These are phyloP conservation scores for Dacryopinax spathularia DNA, from an alignment of 768 basidiomycete genomes.

Conservation along the genomic window DNA sequence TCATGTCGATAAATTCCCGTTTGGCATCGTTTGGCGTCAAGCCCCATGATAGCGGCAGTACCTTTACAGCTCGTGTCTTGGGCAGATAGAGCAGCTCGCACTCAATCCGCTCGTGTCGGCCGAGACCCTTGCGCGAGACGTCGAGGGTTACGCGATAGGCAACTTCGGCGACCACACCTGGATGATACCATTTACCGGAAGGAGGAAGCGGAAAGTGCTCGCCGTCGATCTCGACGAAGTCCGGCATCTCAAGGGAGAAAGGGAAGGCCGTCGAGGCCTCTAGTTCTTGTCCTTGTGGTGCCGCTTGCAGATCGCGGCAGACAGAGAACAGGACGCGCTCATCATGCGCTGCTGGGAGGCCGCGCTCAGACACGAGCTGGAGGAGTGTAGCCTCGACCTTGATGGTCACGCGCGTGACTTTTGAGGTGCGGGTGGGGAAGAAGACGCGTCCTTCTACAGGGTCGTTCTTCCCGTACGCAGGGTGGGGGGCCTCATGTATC, in stretches of 20 bases:
- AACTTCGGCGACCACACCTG: not conserved
- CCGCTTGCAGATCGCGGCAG: not conserved
- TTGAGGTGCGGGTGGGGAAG: not conserved
- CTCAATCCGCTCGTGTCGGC: not conserved
- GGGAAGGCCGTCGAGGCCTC: not conserved
- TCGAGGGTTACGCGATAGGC: not conserved
- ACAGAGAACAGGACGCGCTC: not conserved
- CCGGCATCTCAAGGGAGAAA: not conserved
- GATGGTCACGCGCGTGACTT: not conserved
- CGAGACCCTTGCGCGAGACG: not conserved
- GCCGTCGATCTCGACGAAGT: not conserved
- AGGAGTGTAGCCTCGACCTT: not conserved
- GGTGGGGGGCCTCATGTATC: not conserved
- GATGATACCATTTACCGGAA: not conserved
- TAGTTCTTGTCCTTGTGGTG: not conserved
- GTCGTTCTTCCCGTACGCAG: conserved; percentile 1
- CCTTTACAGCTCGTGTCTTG: not conserved
- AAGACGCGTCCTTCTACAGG: not conserved
- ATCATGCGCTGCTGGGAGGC: not conserved
- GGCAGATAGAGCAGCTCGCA: not conserved
- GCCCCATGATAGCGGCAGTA: not conserved
- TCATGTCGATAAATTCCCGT: not conserved
- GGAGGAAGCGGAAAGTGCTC: not conserved
- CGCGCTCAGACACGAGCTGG: not conserved
- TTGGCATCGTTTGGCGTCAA: not conserved